phyloP scores from a whole-genome alignment of 805 yeast species.

The Starmerella stigmatis region DNA sequence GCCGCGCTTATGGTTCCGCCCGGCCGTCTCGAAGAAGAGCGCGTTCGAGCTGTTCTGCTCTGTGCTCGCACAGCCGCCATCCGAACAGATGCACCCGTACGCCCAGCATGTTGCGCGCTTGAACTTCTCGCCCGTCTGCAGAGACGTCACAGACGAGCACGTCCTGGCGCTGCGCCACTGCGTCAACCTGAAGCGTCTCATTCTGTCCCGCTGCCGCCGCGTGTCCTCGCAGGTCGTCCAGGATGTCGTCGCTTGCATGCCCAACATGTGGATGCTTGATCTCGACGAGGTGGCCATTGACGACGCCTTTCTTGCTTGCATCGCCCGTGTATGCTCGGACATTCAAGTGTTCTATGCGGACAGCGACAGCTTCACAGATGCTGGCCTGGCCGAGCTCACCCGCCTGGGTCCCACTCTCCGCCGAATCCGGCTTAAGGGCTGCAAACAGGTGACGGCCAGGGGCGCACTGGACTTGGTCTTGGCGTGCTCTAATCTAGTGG shows the following conservation, averaged over 20 bases:
- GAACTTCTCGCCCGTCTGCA: constrained; percentile 66
- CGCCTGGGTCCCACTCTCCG: constrained; percentile 61
- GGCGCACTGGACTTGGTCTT: constrained; percentile 48
- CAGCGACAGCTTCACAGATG: constrained; percentile 46
- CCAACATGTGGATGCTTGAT: constrained; percentile 72
- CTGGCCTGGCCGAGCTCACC: constrained; percentile 50
- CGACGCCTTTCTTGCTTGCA: constrained; percentile 59
- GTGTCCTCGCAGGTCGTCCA: constrained; percentile 48
- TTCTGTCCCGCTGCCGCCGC: constrained; percentile 67
- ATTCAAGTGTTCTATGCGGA: constrained; percentile 77
- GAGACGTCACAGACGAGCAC: constrained; percentile 52
- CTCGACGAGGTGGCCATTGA: constrained; percentile 62
- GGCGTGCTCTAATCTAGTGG: constrained; percentile 70
- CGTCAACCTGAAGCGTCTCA: constrained; percentile 68
- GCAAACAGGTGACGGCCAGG: constrained; percentile 53
- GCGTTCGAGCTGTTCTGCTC: neutral
- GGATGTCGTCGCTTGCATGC: too few species aligned
- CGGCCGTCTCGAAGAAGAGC: constrained; percentile 23
- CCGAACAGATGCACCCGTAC: constrained; percentile 35
- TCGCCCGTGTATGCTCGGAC: constrained; percentile 61
- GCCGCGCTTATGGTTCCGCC: constrained; percentile 64
- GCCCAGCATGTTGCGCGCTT: constrained; percentile 58
- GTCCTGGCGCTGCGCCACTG: constrained; percentile 55
- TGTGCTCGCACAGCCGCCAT: neutral
- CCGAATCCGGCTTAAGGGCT: constrained; percentile 71